Evolutionary conservation across 2,329 filamentous ascomycete species (phyloP), one percentile per base, ranked within the genome.

Genomic region (Aureobasidium sp.): DNA sequence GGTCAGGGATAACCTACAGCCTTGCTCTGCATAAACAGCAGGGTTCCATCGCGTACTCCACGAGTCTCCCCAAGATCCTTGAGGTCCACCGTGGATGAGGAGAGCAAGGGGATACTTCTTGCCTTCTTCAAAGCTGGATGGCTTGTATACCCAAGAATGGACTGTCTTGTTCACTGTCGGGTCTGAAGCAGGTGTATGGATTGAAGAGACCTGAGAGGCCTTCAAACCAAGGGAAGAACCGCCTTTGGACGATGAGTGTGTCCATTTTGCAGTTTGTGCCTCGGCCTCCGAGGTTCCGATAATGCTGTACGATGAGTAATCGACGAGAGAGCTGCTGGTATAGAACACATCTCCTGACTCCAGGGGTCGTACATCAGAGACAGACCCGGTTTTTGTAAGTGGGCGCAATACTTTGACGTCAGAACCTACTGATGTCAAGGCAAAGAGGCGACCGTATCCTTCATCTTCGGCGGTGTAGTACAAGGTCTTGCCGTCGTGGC

Each of bases 31-130:
- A 70, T 91, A 95, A 11, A 93, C 82, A 64, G 89, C 89, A 1
- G 89, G 87, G 71, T 95, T 95, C 91, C 91, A 96, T 20, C 91
- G 81, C 2, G 87, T 91, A 72, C 83, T 88, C 89, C 90, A 95
- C 31, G 81, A 79, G 69, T 94, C 87, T 36, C 74, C 77, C 87
- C 89, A 93, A 0, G 89, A 84, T 25, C 86, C 84, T 72, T 94
- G 89, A 0, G 90, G 90, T 0, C 91, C 91, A 61, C 91, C 91
- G 70, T 96, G 91, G 65, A 95, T 89, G 45, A 92, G 77, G 70
- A 91, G 87, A 1, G 88, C 84, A 5, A 96, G 79, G 0, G 91
- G 91, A 69, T 93, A 95, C 66, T 84, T 91, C 73, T 90, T 87
- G 20, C 74, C 78, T 9, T 81, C 74, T 69, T 89, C 82, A 70